Evolutionary conservation across 495 filamentous ascomycete species (phyloP).

Genomic region (Hypoxylon fuscum): DNA sequence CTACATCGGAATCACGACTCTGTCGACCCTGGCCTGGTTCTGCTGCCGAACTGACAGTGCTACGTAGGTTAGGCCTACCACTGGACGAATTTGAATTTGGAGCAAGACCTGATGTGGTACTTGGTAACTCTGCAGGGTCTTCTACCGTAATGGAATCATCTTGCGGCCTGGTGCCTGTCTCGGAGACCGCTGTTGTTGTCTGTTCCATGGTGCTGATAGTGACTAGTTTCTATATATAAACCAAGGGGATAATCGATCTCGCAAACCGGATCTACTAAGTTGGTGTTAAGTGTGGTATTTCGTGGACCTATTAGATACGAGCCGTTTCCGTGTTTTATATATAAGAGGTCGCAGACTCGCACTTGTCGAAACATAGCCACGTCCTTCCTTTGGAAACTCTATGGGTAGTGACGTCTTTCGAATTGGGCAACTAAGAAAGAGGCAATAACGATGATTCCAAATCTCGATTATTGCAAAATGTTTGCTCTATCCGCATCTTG

Average conservation of each 20-base stretch:
- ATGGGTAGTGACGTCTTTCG: slow-evolving; percentile 18
- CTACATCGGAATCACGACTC: not conserved
- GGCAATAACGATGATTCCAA: no score
- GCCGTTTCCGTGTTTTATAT: no score
- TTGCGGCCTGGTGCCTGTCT: not conserved
- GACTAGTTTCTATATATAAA: not conserved
- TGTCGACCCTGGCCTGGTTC: not conserved
- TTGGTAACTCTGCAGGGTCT: slow-evolving; percentile 1
- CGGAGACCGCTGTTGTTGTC: not conserved
- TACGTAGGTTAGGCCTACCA: not conserved
- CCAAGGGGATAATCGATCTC: not conserved
- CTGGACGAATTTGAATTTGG: not conserved
- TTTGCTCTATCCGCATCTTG: no score
- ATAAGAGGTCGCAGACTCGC: not conserved
- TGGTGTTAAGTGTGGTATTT: no score
- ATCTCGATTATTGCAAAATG: slow-evolving; percentile 17
- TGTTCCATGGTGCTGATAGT: slow-evolving; percentile 3
- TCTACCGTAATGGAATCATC: not conserved
- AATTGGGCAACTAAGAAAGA: no score
- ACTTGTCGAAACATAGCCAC: not conserved
- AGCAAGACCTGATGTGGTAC: slow-evolving; percentile 1
- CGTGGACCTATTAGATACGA: no score
- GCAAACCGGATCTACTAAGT: no score
- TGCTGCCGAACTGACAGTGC: not conserved
- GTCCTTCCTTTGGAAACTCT: slow-evolving; percentile 1